A percentile compares a stretch with the other conserved stretches of the same genome.
Conservation (phyloP, 2,329 filamentous ascomycete species). For the Coniochaeta sp. region DNA sequence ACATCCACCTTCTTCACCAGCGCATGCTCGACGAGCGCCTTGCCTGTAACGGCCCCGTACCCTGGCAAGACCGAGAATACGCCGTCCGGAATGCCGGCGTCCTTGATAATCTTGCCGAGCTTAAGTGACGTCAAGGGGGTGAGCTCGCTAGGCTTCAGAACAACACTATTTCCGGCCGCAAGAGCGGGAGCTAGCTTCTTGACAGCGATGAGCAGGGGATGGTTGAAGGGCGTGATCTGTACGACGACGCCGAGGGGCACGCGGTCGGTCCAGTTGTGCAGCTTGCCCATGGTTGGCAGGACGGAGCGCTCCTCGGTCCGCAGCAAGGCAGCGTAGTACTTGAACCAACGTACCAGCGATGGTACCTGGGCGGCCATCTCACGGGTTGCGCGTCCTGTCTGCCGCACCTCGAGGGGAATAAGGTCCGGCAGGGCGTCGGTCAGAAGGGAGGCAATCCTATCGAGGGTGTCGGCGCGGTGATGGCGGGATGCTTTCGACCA, state of each 20-base stretch:
- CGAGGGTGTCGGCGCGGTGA: slow-evolving; percentile 53
- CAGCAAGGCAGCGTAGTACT: slow-evolving; percentile 60
- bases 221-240: slow-evolving; percentile 51
- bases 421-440: slow-evolving; percentile 43
- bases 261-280: slow-evolving; percentile 48
- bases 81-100: slow-evolving; percentile 63
- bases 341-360: slow-evolving; percentile 60
- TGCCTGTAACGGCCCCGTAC: slow-evolving; percentile 42
- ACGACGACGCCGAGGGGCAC: slow-evolving; percentile 50
- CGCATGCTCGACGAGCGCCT: slow-evolving; percentile 43
- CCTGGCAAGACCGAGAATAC: slow-evolving; percentile 58
- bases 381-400: slow-evolving; percentile 60
- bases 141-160: slow-evolving; percentile 57
- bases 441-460: slow-evolving; percentile 49
- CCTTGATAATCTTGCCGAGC: slow-evolving; percentile 51
- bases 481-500: slow-evolving; percentile 53
- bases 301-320: slow-evolving; percentile 61
- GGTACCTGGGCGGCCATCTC: slow-evolving; percentile 66
- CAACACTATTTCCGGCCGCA: slow-evolving; percentile 49
- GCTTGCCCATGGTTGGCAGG: slow-evolving; percentile 54
- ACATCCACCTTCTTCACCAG: slow-evolving; percentile 62
- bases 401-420: slow-evolving; percentile 55
- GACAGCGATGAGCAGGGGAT: slow-evolving; percentile 48
- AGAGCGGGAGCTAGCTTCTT: slow-evolving; percentile 56
- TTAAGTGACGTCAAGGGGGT: slow-evolving; percentile 54